Conservation (phyloP, 2,329 filamentous ascomycete genomes). For the Penicillium sclerotigenum region DNA sequence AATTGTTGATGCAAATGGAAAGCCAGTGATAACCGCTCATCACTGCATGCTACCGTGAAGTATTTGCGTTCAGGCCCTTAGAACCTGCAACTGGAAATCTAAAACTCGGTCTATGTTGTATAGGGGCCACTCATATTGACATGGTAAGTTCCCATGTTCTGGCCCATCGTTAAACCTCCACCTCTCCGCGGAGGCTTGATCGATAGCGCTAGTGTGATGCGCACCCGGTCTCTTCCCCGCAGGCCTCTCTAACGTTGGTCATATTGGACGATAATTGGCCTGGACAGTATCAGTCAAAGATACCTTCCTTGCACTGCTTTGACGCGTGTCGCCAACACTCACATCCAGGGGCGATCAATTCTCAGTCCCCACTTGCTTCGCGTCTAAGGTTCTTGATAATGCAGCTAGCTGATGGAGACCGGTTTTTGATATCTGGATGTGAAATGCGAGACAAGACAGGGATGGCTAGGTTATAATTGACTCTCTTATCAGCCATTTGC, state of each 20-base stretch:
- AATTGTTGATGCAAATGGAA: neutral
- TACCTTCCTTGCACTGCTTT: neutral
- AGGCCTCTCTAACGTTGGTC: neutral
- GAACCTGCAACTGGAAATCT: neutral
- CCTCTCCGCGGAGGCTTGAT: neutral
- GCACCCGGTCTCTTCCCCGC: neutral
- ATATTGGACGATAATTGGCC: neutral
- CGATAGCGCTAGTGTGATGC: neutral
- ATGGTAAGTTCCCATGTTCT: neutral
- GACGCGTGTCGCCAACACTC: neutral
- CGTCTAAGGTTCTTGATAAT: neutral
- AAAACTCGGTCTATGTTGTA: neutral
- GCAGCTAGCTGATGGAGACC: neutral
- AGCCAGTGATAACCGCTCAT: conserved; percentile 12
- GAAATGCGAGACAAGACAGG: neutral
- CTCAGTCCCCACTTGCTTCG: neutral
- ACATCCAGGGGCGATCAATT: neutral
- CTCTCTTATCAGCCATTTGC: conserved; percentile 15
- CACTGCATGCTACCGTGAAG: conserved; percentile 17
- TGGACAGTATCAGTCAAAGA: neutral
- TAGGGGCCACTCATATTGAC: too few species aligned
- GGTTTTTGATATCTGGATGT: neutral
- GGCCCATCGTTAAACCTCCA: neutral
- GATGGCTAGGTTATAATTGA: neutral
- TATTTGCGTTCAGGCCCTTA: neutral